A percentile compares a stretch with the other conserved stretches of the same genome.
phyloP scores from a whole-genome alignment of 164 flowering plant species.

The Aristolochia fimbriata region DNA sequence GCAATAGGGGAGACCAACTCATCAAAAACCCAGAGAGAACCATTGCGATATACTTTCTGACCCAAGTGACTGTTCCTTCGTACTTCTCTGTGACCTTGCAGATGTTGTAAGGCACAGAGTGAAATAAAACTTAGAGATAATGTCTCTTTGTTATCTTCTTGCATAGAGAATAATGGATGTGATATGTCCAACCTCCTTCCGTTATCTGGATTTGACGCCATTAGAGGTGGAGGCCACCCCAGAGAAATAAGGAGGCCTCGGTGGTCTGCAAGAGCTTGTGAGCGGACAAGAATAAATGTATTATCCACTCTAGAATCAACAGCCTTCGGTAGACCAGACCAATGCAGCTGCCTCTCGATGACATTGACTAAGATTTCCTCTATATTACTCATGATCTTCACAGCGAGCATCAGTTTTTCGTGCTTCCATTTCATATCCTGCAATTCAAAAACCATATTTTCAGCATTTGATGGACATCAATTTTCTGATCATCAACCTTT shows the following conservation, averaged over 20 bases:
- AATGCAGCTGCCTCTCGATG: constrained; percentile 24
- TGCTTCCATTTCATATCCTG: constrained; percentile 36
- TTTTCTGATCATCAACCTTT: neutral
- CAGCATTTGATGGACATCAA: neutral
- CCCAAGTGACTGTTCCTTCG: constrained; percentile 15
- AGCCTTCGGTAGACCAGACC: constrained; percentile 41
- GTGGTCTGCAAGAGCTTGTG: constrained; percentile 52
- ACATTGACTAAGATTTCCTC: constrained; percentile 30
- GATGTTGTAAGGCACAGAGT: constrained; percentile 57
- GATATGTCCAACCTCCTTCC: constrained; percentile 23
- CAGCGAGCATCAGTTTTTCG: constrained; percentile 29
- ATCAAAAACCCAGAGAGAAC: constrained; percentile 50
- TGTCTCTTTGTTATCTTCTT: constrained; percentile 29
- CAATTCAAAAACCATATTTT: constrained; percentile 6
- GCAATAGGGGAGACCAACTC: constrained; percentile 60
- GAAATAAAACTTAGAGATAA: constrained; percentile 45
- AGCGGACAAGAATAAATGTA: constrained; percentile 28
- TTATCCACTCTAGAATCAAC: constrained; percentile 59
- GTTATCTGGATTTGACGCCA: constrained; percentile 19
- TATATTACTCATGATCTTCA: constrained; percentile 27
- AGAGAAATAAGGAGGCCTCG: constrained; percentile 45
- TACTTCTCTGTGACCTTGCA: constrained; percentile 34
- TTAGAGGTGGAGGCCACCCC: constrained; percentile 68
- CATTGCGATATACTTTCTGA: neutral
- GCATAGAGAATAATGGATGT: constrained; percentile 44